Percentiles rank a stretch among this genome's conserved stretches.
phyloP scores from a whole-genome alignment of 192 early-diverging fungal species.

The Spizellomyces sp. region DNA sequence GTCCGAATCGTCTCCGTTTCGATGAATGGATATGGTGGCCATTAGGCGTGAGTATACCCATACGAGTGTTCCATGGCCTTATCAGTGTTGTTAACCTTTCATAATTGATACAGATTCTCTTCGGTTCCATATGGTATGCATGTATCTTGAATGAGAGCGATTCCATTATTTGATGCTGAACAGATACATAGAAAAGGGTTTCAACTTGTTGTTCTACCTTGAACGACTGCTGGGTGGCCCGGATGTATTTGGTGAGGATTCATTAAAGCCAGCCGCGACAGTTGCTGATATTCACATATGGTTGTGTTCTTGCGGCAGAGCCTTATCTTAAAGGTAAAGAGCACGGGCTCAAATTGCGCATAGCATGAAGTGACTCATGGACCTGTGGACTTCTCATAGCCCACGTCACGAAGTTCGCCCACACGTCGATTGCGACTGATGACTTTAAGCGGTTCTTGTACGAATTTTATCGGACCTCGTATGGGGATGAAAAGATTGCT shows the following conservation, averaged over 20 bases:
- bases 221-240: conserved; percentile 86
- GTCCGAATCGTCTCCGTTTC: too few species aligned
- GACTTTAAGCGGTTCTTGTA: conserved; percentile 87
- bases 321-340: conserved; percentile 22
- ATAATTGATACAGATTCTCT: conserved; percentile 19
- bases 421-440: conserved; percentile 84
- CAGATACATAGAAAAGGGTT: conserved; percentile 79
- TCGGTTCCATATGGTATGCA: conserved; percentile 35
- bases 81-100: not conserved
- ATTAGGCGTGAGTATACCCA: too few species aligned
- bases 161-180: too few species aligned
- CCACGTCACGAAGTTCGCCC: conserved; percentile 80
- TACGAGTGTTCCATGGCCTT: not conserved
- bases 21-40: too few species aligned
- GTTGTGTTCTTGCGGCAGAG: not conserved
- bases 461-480: conserved; percentile 69
- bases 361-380: too few species aligned
- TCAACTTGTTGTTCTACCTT: conserved; percentile 89
- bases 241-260: conserved; percentile 58
- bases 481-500: conserved; percentile 67
- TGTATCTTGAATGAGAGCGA: too few species aligned
- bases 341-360: too few species aligned
- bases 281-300: not conserved
- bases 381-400: too few species aligned
- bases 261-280: not conserved